Evolutionary conservation across 257 asterid genomes (phyloP), one percentile per base, ranked within the genome.

Genomic region (Scutellaria baicalensis): DNA sequence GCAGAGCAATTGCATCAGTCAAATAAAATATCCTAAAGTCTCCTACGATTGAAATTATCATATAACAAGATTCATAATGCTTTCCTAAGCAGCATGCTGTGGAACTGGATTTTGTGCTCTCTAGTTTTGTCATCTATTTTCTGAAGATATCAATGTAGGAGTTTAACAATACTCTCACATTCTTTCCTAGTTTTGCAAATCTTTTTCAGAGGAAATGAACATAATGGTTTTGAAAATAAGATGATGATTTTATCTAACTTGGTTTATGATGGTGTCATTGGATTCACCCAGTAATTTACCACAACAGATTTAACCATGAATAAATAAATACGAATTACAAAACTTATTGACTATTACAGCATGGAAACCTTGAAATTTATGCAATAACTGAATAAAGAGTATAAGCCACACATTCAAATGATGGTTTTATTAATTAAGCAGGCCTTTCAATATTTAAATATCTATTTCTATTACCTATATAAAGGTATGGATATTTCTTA

Each of bases 1-100:
- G 72, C 4, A 76, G 58, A 69, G 70, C 59, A 68, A 20, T 69
- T 39, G 51, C 64, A 66, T 75, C 61, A 81, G 70, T 60, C 47
- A 59, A 75, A 64, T 5, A 57, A 66, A 17, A 64, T 1, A 33
- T n/a, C 35, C 21, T 40, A 36, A 36, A 9, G 17, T 27, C n/a
- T 5, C 33, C 56, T 18, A 31, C 27, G 44, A 66, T 49, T 73
- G 50, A 27, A 43, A 44, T 13, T 35, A 9, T 6, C 13, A 52
- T 52, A 9, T 20, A 18, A 11, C 14, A 20, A 59, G 44, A 35
- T 50, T 31, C 52, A 49, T 21, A 1, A 66, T 9, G 59, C 10
- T 52, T 21, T 35, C 33, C 33, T 27, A 27, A 3, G 33, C 20
- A 58, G 49, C 60, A 70, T 6, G 8, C 36, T 10, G 33, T 52